A percentile compares a stretch with the other conserved stretches of the same genome.
These are phyloP conservation scores for Mycena albidolilacea DNA, from an alignment of 768 basidiomycete species.

Conservation along the genomic window DNA sequence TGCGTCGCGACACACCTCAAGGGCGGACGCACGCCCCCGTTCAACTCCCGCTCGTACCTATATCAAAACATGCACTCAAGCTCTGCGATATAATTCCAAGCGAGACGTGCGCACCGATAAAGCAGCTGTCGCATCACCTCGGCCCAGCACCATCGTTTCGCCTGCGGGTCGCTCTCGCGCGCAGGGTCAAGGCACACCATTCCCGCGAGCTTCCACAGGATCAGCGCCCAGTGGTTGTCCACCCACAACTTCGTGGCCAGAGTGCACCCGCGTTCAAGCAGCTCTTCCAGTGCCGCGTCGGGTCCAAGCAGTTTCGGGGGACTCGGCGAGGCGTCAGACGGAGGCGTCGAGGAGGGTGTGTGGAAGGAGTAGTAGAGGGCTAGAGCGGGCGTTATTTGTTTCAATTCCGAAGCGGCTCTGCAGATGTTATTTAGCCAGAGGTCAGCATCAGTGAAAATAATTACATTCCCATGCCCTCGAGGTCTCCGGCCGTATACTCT, in stretches of 20 bases:
- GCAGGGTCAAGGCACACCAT: conserved; percentile 83
- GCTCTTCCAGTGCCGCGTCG: conserved; percentile 67
- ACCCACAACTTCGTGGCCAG: conserved; percentile 88
- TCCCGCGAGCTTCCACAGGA: conserved; percentile 96
- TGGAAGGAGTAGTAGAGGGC: conserved; percentile 76
- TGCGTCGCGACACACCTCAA: conserved; percentile 86
- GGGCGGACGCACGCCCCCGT: conserved; percentile 83
- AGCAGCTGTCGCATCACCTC: conserved; percentile 87
- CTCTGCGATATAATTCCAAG: no score
- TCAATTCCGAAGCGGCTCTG: conserved; percentile 67
- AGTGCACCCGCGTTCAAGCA: conserved; percentile 71
- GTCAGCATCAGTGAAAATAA: conserved; percentile 37
- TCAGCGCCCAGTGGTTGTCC: conserved; percentile 90
- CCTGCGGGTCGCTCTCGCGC: conserved; percentile 59
- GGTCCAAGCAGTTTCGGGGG: conserved; percentile 59
- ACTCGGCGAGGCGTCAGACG: conserved; percentile 39
- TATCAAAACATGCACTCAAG: neutral
- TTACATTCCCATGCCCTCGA: conserved; percentile 69
- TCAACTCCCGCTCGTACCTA: conserved; percentile 93
- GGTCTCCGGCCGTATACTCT: conserved; percentile 56
- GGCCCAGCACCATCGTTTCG: conserved; percentile 84
- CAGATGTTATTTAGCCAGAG: neutral
- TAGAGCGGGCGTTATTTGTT: conserved; percentile 66
- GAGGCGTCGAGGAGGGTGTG: conserved; percentile 51
- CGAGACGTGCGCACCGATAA: conserved; percentile 72